A percentile compares a stretch with the other conserved stretches of the same genome.
Conservation (phyloP, 2,329 filamentous ascomycete species). For the Lizonia empirigonia region DNA sequence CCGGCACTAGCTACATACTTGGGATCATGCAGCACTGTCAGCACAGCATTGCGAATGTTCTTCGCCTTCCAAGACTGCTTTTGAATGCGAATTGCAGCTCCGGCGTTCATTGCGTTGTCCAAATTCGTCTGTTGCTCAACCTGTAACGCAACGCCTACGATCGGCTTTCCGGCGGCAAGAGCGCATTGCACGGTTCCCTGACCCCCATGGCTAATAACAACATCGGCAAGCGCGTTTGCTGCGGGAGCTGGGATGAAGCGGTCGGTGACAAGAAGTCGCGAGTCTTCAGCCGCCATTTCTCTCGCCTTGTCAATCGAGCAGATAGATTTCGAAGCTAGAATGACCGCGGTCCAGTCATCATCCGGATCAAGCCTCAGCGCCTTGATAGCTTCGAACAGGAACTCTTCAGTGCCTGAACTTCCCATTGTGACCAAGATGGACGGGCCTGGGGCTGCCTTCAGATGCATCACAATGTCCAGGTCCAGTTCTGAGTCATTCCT, state of each 20-base stretch:
- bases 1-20: conserved; percentile 33
- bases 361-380: conserved; percentile 31
- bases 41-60: conserved; percentile 32
- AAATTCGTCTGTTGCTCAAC: conserved; percentile 44
- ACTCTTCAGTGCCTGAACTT: conserved; percentile 39
- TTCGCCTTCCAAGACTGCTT: conserved; percentile 38
- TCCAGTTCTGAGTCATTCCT: conserved; percentile 31
- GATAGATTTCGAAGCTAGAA: conserved; percentile 40
- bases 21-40: conserved; percentile 33
- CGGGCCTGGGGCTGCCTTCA: conserved; percentile 29
- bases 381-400: conserved; percentile 41
- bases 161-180: conserved; percentile 38
- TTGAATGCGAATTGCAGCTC: conserved; percentile 38
- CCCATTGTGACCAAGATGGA: conserved; percentile 42
- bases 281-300: conserved; percentile 29
- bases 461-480: conserved; percentile 34
- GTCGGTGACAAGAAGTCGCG: conserved; percentile 38
- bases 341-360: conserved; percentile 40
- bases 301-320: conserved; percentile 37
- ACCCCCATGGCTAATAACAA: conserved; percentile 39
- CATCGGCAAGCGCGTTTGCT: conserved; percentile 37
- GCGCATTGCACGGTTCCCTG: conserved; percentile 43
- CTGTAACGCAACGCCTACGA: conserved; percentile 42
- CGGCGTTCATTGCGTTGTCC: conserved; percentile 43
- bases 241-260: conserved; percentile 38